Evolutionary conservation across 495 filamentous ascomycete species (phyloP), one percentile per base, ranked within the genome.

Genomic region (Aspergillus mulundensis): DNA sequence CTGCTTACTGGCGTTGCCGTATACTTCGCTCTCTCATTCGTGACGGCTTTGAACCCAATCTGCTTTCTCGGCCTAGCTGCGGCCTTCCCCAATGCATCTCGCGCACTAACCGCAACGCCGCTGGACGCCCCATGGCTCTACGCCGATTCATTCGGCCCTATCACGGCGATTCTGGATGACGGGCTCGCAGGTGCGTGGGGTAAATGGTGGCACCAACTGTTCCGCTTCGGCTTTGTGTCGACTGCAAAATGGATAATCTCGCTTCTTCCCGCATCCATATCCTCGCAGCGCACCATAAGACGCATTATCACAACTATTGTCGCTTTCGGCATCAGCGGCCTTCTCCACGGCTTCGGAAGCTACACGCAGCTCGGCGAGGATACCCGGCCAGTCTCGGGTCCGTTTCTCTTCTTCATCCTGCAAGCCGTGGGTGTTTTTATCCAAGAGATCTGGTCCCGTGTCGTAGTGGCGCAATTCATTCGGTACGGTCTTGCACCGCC

Each of bases 191-290:
- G 90, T 25, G 82, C 85, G 61, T 96, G 91, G 91, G 82, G 87
- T 40, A 78, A 74, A 15, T 95, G 86, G 85, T 96, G 91, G 91
- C 91, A 96, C 68, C 91, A 96, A 66, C 80, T 86, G 1, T 94
- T 96, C 71, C 84, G 89, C 3, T 77, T 82, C 34, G 87, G 77
- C 0, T 93, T 96, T 65, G 70, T 80, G 6, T 77, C 80, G 1
- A 81, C 86, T 0, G 68, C 77, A 0, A 65, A 68, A 7, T 86
- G 71, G 62, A 57, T 88, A 20, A 52, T 83, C 5, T 65, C 73
- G 0, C 20, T 70, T 5, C 65, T 77, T 1, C 75, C 73, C 25
- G 43, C 63, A 3, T 21, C 16, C 0, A 44, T 61, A 10, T 49
- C 65, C 0, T 59, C 54, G 10, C 49, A 50, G 12, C 40, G 53